Evolutionary conservation across 83 land plant genomes (phyloP), one percentile per base, ranked within the genome.

Genomic region (Isoetes engelmannii): DNA sequence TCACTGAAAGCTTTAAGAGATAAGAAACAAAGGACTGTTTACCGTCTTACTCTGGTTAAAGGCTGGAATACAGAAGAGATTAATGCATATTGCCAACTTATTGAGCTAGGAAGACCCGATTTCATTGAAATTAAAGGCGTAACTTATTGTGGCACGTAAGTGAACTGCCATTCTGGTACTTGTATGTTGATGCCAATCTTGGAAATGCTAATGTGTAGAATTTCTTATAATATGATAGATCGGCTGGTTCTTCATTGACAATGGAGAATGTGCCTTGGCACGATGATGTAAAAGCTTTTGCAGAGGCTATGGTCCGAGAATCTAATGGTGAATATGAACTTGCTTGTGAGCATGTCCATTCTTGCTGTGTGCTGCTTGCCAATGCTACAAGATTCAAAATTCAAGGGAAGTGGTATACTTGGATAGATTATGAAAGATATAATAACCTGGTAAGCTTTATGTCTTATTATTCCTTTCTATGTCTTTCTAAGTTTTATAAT

Each of bases 251-350:
- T 68, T 86, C 90, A 65, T 69, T 92, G 70, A 92, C 98, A 15
- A 92, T 92, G 98, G 98, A 92, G 70, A 92, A 92, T 81, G 98
- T 92, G 19, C 98, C 98, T 9, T 92, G 98, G 98, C 98, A 92
- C 76, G 50, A 84, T 62, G 98, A 92, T 75, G 98, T 92, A n/a
- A 89, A 79, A 74, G 83, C 80, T 12, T 92, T 92, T 63, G 83
- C 96, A 4, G 98, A 87, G 74, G 96, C 87, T 4, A 63, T 92
- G 62, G 89, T 81, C 62, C 49, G 57, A 47, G 87, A 74, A 67
- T 87, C 83, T 48, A 70, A 84, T 42, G 95, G 92, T 13, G 84
- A 77, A 46, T 92, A 92, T 63, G 96, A 85, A 71, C 83, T 92
- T 79, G 96, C 98, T 49, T 92, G 98, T 68, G 98, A 90, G 67